Evolutionary conservation across 129 eudicot genomes (phyloP), one percentile per base, ranked within the genome.

Genomic region (Escallonia herrerae): DNA sequence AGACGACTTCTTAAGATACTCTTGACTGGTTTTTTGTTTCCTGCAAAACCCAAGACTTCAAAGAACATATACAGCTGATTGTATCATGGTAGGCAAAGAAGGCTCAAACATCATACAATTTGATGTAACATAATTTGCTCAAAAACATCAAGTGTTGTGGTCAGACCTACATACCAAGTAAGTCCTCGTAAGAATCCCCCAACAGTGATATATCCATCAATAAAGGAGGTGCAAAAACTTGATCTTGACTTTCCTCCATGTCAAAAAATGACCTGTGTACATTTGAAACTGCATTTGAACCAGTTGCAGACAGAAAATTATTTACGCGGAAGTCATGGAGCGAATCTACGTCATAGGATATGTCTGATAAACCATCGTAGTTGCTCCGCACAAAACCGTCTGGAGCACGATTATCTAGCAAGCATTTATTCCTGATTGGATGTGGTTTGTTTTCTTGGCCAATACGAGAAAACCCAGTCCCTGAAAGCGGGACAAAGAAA

Each of bases 211-310:
- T 71, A 38, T 89, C 96, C 95, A 93, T 82, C 39, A 93, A 81
- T 39, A 93, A 75, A 69, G 95, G 95, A 5, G 99, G 99, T 48
- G 99, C 88, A 56, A 93, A 93, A 40, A 89, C 96, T 76, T 91
- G 90, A 67, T 87, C 95, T 54, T 80, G 85, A 73, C 76, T 69
- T 62, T 86, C 99, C 39, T 83, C 95, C 64, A 81, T 13, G 47
- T 86, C 96, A 80, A 77, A 89, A 57, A 86, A 79, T 44, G 96
- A 86, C 68, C 75, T 71, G 7, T 73, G 84, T 41, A 82, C 90
- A 65, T 81, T 95, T 49, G 91, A 83, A 55, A 84, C 80, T 52
- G 86, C 86, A 76, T 80, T 80, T 64, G 86, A 85, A 8, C 87
- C 91, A 71, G 82, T 79, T 62, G 85, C 83, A 43, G 95, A 74